Base-by-base conservation (phyloP, 768 basidiomycete species). In the Phylloporus sp. region DNA sequence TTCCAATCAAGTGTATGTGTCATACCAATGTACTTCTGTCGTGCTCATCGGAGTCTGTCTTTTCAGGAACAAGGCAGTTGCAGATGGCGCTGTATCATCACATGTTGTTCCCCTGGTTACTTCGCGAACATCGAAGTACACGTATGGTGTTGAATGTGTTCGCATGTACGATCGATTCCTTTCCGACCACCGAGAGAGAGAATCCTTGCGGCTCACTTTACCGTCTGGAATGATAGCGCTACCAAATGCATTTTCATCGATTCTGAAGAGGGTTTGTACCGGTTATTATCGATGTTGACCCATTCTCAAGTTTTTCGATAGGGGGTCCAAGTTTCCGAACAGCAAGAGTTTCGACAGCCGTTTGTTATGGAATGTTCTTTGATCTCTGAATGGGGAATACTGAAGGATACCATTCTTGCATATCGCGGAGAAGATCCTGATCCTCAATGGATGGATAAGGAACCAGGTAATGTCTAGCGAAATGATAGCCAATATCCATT, bases 91-190 rank as follows among this genome's bases (percentile, higher is more conserved):
- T 20, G 44, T 46, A 5, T 46, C 37, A 24, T 46, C 44, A 14
- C 64, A 61, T 31, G 39, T 79, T 4, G 71, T 77, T 36, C 71
- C 72, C 42, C 68, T 70, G 20, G 76, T 79, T 7, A 62, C 66
- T 1, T 63, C 64, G 15, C 70, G 77, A 21, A 63, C 77, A 1
- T 64, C 75, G 4, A 71, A 67, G 42, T 54, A 66, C 42, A 73
- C 73, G 0, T 73, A 71, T 34, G 72, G 72, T 1, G 55, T 64
- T 5, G 53, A 67, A 33, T 66, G 65, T 42, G 15, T 1, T 22
- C n/a, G 0, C 75, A 55, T 45, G 53, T 72, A 46, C 15, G 17
- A 38, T 26, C 17, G 11, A 13, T 27, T n/a, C 49, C 48, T 62
- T 27, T 46, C 58, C 2, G 76, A 73, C 14, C 78, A 80, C 49